Conservation (phyloP, 345 rosid genomes). For the Mangifera indica region DNA sequence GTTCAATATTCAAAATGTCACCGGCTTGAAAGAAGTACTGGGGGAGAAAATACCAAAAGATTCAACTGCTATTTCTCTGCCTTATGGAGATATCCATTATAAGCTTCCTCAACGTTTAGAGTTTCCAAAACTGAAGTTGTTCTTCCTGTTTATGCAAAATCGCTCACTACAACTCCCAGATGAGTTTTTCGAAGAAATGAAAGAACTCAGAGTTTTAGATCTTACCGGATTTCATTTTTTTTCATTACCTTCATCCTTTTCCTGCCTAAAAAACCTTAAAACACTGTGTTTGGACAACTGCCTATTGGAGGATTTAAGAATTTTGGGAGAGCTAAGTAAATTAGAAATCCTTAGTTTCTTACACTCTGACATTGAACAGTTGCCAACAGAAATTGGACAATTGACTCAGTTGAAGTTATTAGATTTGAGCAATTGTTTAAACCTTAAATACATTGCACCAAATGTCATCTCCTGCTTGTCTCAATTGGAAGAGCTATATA, state of each 20-base stretch:
- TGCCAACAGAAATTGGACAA: conserved; percentile 19
- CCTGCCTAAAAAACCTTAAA: conserved; percentile 7
- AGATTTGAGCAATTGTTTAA: conserved; percentile 18
- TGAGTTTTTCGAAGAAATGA: conserved; percentile 12
- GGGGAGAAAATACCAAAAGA: neutral
- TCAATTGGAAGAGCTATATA: conserved; percentile 24
- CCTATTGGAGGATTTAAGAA: neutral
- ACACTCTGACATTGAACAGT: conserved; percentile 3
- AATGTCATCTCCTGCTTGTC: conserved; percentile 17
- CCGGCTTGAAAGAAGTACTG: conserved; percentile 1
- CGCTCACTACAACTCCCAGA: neutral
- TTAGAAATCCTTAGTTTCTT: conserved; percentile 9
- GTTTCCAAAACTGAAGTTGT: conserved; percentile 17
- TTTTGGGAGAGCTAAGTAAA: conserved; percentile 9
- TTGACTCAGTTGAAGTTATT: conserved; percentile 18
- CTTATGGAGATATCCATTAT: neutral
- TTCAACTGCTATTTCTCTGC: conserved; percentile 9
- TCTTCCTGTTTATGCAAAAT: neutral
- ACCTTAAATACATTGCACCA: conserved; percentile 22
- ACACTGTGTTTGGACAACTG: conserved; percentile 19
- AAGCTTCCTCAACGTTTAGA: conserved; percentile 18
- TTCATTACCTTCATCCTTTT: conserved; percentile 20
- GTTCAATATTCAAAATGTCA: neutral
- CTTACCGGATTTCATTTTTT: neutral
- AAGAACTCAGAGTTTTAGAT: conserved; percentile 29